These are phyloP conservation scores for Dicorynia guianensis DNA, from an alignment of 306 rosid genomes.

Conservation along the genomic window DNA sequence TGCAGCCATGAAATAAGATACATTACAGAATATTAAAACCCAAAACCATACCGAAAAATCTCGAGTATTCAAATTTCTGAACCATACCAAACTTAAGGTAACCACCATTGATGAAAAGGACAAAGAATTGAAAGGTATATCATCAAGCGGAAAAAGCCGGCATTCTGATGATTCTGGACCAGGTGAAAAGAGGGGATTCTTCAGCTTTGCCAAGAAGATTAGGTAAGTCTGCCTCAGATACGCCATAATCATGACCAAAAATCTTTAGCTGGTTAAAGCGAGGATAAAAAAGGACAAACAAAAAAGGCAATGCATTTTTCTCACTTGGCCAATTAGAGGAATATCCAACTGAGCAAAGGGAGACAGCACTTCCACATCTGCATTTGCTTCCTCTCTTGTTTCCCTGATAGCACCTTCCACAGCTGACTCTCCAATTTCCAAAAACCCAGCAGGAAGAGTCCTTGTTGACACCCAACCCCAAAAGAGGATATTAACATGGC, in stretches of 20 bases:
- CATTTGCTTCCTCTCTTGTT: conserved; percentile 97
- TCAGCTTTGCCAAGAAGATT: conserved; percentile 89
- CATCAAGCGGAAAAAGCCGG: conserved; percentile 78
- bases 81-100: conserved; percentile 82
- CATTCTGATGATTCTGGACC: conserved; percentile 97
- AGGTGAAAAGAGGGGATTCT: conserved; percentile 86
- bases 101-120: conserved; percentile 97
- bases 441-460: conserved; percentile 98
- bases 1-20: conserved; percentile 52
- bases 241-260: conserved; percentile 36
- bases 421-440: conserved; percentile 98
- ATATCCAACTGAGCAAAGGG: conserved; percentile 97
- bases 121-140: conserved; percentile 83
- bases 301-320: conserved; percentile 36
- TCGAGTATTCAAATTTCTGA: not conserved
- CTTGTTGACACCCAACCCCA: conserved; percentile 49
- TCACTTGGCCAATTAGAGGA: conserved; percentile 95
- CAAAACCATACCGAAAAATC: conserved; percentile 13
- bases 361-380: conserved; percentile 86
- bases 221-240: conserved; percentile 74
- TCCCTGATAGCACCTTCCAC: conserved; percentile 97
- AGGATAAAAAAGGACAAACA: not conserved
- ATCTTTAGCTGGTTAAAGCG: conserved; percentile 40
- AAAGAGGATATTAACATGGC: conserved; percentile 34
- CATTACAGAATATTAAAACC: conserved; percentile 16